phyloP scores from a whole-genome alignment of 495 filamentous ascomycete species.

The Penicillium tannophilum region DNA sequence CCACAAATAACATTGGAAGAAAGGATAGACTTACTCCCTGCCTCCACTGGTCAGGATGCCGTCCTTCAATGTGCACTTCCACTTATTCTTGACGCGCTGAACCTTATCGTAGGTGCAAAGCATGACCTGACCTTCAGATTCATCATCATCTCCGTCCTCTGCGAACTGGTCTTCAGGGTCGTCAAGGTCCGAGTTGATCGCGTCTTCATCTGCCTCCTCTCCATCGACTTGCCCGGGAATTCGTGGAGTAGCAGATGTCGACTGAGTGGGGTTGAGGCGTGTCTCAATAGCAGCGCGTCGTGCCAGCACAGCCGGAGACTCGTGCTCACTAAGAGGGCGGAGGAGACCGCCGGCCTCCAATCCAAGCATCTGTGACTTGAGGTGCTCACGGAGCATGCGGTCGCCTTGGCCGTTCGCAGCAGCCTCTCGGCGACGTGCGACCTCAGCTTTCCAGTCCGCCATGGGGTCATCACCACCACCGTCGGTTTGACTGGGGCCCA shows the following conservation, averaged over 20 bases:
- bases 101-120: slow-evolving; percentile 99
- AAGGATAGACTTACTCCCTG: slow-evolving; percentile 66
- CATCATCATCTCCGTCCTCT: slow-evolving; percentile 76
- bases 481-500: slow-evolving; percentile 67
- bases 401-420: slow-evolving; percentile 64
- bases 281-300: slow-evolving; percentile 19
- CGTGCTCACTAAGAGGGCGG: slow-evolving; percentile 57
- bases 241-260: slow-evolving; percentile 9
- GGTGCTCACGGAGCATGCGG: slow-evolving; percentile 40
- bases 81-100: slow-evolving; percentile 99
- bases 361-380: slow-evolving; percentile 59
- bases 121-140: slow-evolving; percentile 85
- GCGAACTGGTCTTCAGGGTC: slow-evolving; percentile 85
- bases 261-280: slow-evolving; percentile 4
- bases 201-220: slow-evolving; percentile 80
- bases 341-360: slow-evolving; percentile 84
- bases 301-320: slow-evolving; percentile 22
- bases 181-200: slow-evolving; percentile 98
- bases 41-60: slow-evolving; percentile 88
- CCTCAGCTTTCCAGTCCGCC: slow-evolving; percentile 60
- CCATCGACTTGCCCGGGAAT: slow-evolving; percentile 65
- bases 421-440: slow-evolving; percentile 54
- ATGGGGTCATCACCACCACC: slow-evolving; percentile 58
- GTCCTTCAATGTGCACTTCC: slow-evolving; percentile 99
- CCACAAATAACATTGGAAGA: neutral